A percentile compares a stretch with the other conserved stretches of the same genome.
phyloP scores from a whole-genome alignment of 2,329 filamentous ascomycete species.

The Zymoseptoria ardabiliae region DNA sequence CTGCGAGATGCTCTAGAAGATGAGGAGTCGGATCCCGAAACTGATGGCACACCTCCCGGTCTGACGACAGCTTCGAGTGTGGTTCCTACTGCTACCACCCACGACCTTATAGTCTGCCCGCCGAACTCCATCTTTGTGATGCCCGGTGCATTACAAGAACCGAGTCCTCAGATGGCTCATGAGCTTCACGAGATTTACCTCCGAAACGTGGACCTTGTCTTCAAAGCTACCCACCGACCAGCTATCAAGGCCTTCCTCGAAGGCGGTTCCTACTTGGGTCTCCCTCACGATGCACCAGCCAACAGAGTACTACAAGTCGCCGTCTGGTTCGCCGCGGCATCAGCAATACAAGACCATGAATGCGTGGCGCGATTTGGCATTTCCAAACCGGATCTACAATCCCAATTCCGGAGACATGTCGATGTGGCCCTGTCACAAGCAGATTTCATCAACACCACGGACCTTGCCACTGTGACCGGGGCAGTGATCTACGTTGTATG shows the following conservation, averaged over 20 bases:
- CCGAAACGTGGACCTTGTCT: slow-evolving; percentile 21
- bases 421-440: slow-evolving; percentile 24
- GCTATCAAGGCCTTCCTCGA: slow-evolving; percentile 16
- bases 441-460: slow-evolving; percentile 23
- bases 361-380: slow-evolving; percentile 15
- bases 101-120: slow-evolving; percentile 22
- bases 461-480: slow-evolving; percentile 23
- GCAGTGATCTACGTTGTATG: slow-evolving; percentile 20
- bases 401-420: slow-evolving; percentile 18
- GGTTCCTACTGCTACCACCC: slow-evolving; percentile 6
- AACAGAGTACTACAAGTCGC: slow-evolving; percentile 20
- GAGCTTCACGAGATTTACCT: slow-evolving; percentile 18
- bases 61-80: not conserved
- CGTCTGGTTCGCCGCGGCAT: slow-evolving; percentile 26
- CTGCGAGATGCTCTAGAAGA: slow-evolving; percentile 24
- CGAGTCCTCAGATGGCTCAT: slow-evolving; percentile 8
- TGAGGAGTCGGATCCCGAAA: slow-evolving; percentile 14
- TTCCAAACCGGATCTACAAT: slow-evolving; percentile 14
- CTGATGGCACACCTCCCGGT: not conserved
- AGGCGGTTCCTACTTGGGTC: slow-evolving; percentile 18
- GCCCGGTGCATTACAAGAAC: slow-evolving; percentile 21
- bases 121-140: slow-evolving; percentile 21
- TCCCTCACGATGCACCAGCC: slow-evolving; percentile 10
- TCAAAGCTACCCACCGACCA: slow-evolving; percentile 22
- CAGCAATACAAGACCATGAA: slow-evolving; percentile 23